Evolutionary conservation across 768 basidiomycete genomes (phyloP).

Genomic region (Boletus subparvulus): DNA sequence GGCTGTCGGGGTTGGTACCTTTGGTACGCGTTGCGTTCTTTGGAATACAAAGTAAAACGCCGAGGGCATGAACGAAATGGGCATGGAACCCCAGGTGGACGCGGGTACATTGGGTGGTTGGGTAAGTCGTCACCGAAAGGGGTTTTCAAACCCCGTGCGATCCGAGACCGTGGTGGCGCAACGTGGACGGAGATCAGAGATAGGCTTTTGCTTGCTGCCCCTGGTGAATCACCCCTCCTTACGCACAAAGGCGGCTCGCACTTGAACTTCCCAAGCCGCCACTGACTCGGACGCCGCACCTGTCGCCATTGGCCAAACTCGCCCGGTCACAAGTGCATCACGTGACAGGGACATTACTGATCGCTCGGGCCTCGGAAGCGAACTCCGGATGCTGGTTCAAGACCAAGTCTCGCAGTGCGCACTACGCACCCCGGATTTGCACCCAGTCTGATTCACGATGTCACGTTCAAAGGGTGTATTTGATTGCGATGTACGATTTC

Average conservation of each 20-base stretch:
- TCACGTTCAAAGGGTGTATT: background rate
- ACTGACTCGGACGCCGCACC: too few relatives aligned
- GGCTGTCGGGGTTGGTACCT: background rate
- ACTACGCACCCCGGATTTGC: background rate
- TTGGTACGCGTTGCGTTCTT: background rate
- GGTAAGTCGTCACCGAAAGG: background rate
- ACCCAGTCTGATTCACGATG: constrained; percentile 6
- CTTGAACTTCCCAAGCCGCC: too few relatives aligned
- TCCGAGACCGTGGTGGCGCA: background rate
- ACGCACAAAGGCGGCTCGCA: too few relatives aligned
- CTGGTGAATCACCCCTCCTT: too few relatives aligned
- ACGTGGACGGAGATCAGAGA: too few relatives aligned
- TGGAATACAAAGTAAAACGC: too few relatives aligned
- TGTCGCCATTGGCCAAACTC: too few relatives aligned
- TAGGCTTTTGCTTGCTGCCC: too few relatives aligned
- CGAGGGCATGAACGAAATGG: background rate
- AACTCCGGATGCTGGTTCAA: background rate
- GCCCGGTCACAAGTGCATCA: background rate
- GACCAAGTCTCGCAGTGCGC: constrained; percentile 2
- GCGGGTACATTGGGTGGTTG: background rate
- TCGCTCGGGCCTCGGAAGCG: background rate
- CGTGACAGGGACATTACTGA: background rate
- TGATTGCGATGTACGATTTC: background rate
- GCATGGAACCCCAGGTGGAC: background rate
- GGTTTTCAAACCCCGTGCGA: constrained; percentile 1